Evolutionary conservation across 495 filamentous ascomycete genomes (phyloP).

Genomic region (Tuber umbilicatum): DNA sequence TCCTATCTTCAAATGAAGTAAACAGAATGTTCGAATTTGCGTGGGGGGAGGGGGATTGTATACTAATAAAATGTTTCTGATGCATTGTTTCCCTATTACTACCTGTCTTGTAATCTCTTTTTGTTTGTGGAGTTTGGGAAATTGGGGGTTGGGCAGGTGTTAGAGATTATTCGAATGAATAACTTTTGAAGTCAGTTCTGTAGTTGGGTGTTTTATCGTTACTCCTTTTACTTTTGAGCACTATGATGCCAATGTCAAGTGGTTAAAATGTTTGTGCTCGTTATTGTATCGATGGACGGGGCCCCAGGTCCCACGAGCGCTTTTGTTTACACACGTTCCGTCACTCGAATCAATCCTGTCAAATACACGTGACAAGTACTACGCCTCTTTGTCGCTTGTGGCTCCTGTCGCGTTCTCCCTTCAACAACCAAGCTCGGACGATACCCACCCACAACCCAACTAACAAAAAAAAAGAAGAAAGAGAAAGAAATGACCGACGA

Average conservation of each 20-base stretch:
- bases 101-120: neutral
- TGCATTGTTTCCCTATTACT: neutral
- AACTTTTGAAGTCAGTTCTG: neutral
- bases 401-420: neutral
- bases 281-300: neutral
- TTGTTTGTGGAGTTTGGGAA: slow-evolving; percentile 3
- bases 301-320: neutral
- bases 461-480: neutral
- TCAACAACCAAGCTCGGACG: neutral
- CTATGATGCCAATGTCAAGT: neutral
- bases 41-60: neutral
- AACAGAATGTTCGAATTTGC: slow-evolving; percentile 1
- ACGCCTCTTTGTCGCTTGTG: neutral
- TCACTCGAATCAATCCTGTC: neutral
- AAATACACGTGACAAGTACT: neutral
- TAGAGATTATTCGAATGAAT: slow-evolving; percentile 4
- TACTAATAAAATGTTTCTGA: neutral
- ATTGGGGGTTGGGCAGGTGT: neutral
- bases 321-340: neutral
- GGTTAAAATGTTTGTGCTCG: neutral
- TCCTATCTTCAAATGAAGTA: slow-evolving; percentile 52
- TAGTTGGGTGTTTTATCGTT: neutral
- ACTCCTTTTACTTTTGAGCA: neutral
- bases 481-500: slow-evolving; percentile 13
- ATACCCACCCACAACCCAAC: neutral